A percentile compares a stretch with the other conserved stretches of the same genome.
Evolutionary conservation across 805 yeast genomes (phyloP).

Genomic region (Ogataea wickerhamii): DNA sequence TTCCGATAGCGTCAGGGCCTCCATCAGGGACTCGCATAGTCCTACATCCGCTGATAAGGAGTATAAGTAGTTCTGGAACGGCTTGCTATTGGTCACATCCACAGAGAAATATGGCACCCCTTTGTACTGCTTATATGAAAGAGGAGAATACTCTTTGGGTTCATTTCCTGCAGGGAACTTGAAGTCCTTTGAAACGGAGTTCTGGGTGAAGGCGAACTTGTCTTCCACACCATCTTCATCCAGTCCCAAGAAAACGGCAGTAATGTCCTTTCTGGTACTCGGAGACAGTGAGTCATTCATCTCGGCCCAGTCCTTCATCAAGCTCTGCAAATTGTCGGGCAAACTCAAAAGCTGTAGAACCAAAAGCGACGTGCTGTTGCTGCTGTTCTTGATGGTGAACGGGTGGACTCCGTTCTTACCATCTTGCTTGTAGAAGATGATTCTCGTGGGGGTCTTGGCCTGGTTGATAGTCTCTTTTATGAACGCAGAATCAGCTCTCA

Average conservation of each 20-base stretch:
- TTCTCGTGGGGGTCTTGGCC: conserved; percentile 36
- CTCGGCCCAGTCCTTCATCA: conserved; percentile 22
- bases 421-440: conserved; percentile 42
- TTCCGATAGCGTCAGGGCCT: conserved; percentile 23
- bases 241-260: conserved; percentile 46
- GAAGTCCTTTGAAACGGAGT: conserved; percentile 17
- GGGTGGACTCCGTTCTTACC: conserved; percentile 20
- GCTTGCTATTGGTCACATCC: conserved; percentile 42
- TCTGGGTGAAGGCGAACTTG: conserved; percentile 18
- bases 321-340: conserved; percentile 13
- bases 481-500: conserved; percentile 53
- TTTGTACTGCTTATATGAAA: conserved; percentile 37
- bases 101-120: conserved; percentile 67
- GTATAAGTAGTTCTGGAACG: conserved; percentile 12
- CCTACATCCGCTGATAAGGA: conserved; percentile 6
- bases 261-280: conserved; percentile 18
- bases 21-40: conserved; percentile 13
- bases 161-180: conserved; percentile 3
- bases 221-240: conserved; percentile 36
- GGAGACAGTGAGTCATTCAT: conserved; percentile 12
- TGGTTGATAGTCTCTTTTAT: conserved; percentile 27
- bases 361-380: conserved; percentile 7
- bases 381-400: conserved; percentile 7
- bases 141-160: conserved; percentile 3
- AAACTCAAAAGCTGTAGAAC: conserved; percentile 11